These are phyloP conservation scores for Atkinsonella texensis DNA, from an alignment of 2,329 filamentous ascomycete genomes.

Conservation along the genomic window DNA sequence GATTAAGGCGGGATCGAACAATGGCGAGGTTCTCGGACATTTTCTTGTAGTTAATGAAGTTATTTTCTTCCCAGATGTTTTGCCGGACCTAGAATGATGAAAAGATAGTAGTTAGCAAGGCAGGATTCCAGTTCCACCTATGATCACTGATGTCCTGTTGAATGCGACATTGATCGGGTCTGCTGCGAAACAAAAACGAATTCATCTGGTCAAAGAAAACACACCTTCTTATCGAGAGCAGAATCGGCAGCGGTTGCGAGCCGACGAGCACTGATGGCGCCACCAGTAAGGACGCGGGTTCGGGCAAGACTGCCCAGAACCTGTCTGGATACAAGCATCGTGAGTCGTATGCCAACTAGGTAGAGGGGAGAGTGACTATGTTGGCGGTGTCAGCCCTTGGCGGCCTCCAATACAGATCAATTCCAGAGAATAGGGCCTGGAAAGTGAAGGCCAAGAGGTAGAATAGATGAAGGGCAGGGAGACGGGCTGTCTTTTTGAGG, in stretches of 20 bases:
- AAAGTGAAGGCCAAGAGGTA: constrained; percentile 5
- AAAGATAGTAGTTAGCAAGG: background rate
- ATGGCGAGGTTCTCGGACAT: constrained; percentile 95
- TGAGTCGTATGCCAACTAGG: constrained; percentile 24
- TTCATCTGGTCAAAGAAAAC: constrained; percentile 9
- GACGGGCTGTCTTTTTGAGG: constrained; percentile 8
- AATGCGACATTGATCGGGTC: background rate
- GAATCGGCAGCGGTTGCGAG: constrained; percentile 81
- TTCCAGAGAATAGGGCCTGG: constrained; percentile 5
- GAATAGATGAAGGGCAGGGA: constrained; percentile 9
- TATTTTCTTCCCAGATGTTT: constrained; percentile 90
- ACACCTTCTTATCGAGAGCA: constrained; percentile 79
- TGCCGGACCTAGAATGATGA: constrained; percentile 56
- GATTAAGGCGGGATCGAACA: constrained; percentile 80
- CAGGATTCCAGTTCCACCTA: background rate
- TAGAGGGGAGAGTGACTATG: constrained; percentile 16
- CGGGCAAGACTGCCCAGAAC: constrained; percentile 53
- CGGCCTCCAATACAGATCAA: constrained; percentile 12
- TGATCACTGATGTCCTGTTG: background rate
- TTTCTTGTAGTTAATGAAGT: constrained; percentile 99
- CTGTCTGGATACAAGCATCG: constrained; percentile 62
- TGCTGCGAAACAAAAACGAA: background rate
- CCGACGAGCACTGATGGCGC: constrained; percentile 51
- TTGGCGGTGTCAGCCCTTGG: constrained; percentile 10
- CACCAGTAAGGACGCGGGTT: constrained; percentile 41